Evolutionary conservation across 257 asterid species (phyloP).

Genomic region (Plantago ovata): DNA sequence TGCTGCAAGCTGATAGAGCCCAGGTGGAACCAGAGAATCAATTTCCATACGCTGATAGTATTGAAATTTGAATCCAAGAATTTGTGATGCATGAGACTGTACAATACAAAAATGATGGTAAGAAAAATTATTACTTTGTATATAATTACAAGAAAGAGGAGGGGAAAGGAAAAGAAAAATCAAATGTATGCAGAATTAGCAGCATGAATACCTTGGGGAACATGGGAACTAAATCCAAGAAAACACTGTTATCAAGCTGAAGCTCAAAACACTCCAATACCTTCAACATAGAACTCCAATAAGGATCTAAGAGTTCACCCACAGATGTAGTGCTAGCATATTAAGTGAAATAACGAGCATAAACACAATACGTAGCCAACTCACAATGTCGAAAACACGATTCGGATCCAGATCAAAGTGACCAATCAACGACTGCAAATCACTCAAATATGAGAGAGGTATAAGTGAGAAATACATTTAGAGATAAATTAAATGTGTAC

Average conservation of each 20-base stretch:
- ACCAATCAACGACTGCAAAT: constrained; percentile 90
- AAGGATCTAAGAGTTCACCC: constrained; percentile 22
- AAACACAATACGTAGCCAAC: constrained; percentile 30
- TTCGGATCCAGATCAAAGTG: constrained; percentile 99
- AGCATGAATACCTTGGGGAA: constrained; percentile 78
- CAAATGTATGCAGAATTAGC: constrained; percentile 2
- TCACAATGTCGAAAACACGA: constrained; percentile 95
- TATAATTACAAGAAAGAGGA: neutral
- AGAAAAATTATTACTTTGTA: neutral
- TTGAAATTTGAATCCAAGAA: constrained; percentile 95
- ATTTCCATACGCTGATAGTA: constrained; percentile 86
- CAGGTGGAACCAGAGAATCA: constrained; percentile 56
- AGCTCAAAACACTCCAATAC: constrained; percentile 95
- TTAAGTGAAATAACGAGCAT: constrained; percentile 6
- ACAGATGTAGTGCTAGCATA: constrained; percentile 4
- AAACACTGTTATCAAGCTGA: constrained; percentile 76
- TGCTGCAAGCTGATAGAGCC: constrained; percentile 87
- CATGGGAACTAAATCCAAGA: constrained; percentile 88
- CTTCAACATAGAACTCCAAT: constrained; percentile 32
- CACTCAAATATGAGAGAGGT: constrained; percentile 28
- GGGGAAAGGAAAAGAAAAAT: neutral
- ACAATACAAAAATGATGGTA: constrained; percentile 18
- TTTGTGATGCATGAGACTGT: constrained; percentile 97
- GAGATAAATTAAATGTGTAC: constrained; percentile 20
- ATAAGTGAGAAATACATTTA: constrained; percentile 13